Conservation (phyloP, 2,329 filamentous ascomycete species). For the Exophiala bonariae region DNA sequence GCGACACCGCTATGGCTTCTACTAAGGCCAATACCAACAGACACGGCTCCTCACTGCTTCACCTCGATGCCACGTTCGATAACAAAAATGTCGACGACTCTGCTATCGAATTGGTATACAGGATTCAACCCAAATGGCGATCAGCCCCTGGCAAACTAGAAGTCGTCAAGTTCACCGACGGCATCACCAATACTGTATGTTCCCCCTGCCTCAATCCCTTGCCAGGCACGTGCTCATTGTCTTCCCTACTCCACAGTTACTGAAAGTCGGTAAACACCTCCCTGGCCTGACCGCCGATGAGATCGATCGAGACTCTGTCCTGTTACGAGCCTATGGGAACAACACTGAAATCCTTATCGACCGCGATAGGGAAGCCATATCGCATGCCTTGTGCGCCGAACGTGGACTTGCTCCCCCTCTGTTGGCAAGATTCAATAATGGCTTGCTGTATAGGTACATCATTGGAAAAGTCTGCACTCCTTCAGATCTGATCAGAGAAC, state of each 20-base stretch:
- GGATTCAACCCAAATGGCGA: conserved; percentile 81
- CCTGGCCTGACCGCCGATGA: conserved; percentile 72
- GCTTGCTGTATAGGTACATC: conserved; percentile 91
- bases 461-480: conserved; percentile 77
- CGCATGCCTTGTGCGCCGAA: conserved; percentile 82
- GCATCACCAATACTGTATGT: conserved; percentile 89
- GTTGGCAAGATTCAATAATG: conserved; percentile 90
- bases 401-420: conserved; percentile 81
- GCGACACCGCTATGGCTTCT: conserved; percentile 17
- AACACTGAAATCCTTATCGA: conserved; percentile 95
- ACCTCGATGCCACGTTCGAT: conserved; percentile 77
- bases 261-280: conserved; percentile 51
- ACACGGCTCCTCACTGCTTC: conserved; percentile 12
- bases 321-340: conserved; percentile 90
- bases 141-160: conserved; percentile 71
- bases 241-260: conserved; percentile 40
- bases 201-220: not conserved
- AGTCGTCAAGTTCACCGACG: conserved; percentile 91
- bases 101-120: conserved; percentile 74
- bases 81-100: conserved; percentile 74
- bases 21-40: conserved; percentile 14
- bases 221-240: conserved; percentile 27
- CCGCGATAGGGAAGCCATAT: conserved; percentile 70
- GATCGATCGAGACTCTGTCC: conserved; percentile 78
- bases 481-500: conserved; percentile 72